Percentiles rank a stretch among this genome's conserved stretches.
Conservation (phyloP, 2,329 filamentous ascomycete species). For the Lasiodiplodia hormozganensis region DNA sequence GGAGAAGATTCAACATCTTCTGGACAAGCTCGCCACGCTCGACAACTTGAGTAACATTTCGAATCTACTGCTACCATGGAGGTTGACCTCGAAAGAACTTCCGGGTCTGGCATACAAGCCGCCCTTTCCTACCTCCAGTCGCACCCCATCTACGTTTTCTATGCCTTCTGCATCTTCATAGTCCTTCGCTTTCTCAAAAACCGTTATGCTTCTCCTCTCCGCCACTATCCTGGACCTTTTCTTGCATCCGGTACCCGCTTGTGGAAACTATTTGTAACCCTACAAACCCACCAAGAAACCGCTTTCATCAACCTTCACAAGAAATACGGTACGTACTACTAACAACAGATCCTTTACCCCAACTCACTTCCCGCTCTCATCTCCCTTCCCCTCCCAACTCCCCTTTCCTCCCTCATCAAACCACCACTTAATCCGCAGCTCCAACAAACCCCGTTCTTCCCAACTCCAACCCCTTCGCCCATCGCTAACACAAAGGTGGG, state of each 20-base stretch:
- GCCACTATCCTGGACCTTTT: constrained; percentile 64
- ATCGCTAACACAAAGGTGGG: not conserved
- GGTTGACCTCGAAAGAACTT: constrained; percentile 4
- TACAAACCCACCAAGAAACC: constrained; percentile 63
- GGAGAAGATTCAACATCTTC: constrained; percentile 8
- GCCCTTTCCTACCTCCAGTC: constrained; percentile 13
- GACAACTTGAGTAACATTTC: not conserved
- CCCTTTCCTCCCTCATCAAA: not conserved
- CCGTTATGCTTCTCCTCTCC: constrained; percentile 24
- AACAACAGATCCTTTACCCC: not conserved
- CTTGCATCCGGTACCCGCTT: constrained; percentile 59
- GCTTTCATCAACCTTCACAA: constrained; percentile 70
- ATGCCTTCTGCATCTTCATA: not conserved
- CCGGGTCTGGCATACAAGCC: constrained; percentile 9
- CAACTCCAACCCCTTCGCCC: too few species aligned
- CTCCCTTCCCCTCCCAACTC: too few species aligned
- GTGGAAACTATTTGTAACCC: constrained; percentile 72
- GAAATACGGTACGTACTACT: constrained; percentile 65
- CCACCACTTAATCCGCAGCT: not conserved
- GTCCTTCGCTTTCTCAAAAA: constrained; percentile 14
- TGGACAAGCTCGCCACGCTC: not conserved
- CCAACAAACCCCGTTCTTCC: not conserved
- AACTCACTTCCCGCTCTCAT: not conserved
- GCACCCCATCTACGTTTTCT: constrained; percentile 14
- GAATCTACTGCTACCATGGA: not conserved